Conservation (phyloP, 2,329 filamentous ascomycete species). For the Diatrype stigma region DNA sequence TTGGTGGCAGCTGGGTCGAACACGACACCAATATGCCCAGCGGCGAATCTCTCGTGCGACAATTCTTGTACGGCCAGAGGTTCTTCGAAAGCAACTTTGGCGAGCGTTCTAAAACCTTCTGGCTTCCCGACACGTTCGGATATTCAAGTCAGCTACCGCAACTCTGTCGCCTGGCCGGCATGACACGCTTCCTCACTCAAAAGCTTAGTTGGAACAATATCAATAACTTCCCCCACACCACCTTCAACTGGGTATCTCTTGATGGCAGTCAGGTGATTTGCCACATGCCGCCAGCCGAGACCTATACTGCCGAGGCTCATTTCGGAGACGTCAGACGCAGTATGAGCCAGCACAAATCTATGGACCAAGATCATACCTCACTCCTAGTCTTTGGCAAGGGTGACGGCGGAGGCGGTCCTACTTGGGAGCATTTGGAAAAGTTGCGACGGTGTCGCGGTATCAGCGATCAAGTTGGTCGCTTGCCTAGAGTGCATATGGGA, state of each 20-base stretch:
- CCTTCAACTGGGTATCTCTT: conserved; percentile 96
- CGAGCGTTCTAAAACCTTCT: conserved; percentile 84
- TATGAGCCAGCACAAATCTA: conserved; percentile 86
- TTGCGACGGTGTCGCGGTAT: conserved; percentile 87
- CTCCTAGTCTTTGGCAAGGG: conserved; percentile 94
- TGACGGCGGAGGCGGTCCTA: conserved; percentile 92
- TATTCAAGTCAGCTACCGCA: conserved; percentile 95
- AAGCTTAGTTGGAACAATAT: conserved; percentile 99
- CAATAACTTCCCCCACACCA: conserved; percentile 97
- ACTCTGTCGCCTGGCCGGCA: conserved; percentile 87
- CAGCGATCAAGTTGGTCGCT: conserved; percentile 75
- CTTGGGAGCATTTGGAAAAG: conserved; percentile 91
- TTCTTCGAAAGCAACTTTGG: conserved; percentile 95
- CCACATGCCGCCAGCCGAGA: conserved; percentile 95
- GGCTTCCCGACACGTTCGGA: conserved; percentile 96
- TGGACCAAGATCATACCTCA: conserved; percentile 88
- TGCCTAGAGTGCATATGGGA: conserved; percentile 86
- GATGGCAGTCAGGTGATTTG: conserved; percentile 96
- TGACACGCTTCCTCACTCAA: conserved; percentile 95
- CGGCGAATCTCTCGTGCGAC: conserved; percentile 87
- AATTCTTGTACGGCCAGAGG: conserved; percentile 92
- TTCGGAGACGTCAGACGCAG: conserved; percentile 93
- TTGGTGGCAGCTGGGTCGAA: conserved; percentile 97
- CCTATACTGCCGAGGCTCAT: conserved; percentile 89
- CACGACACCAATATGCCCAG: conserved; percentile 98